Evolutionary conservation across 2,329 filamentous ascomycete species (phyloP), one percentile per base, ranked within the genome.

Genomic region (Parastagonospora avenae): DNA sequence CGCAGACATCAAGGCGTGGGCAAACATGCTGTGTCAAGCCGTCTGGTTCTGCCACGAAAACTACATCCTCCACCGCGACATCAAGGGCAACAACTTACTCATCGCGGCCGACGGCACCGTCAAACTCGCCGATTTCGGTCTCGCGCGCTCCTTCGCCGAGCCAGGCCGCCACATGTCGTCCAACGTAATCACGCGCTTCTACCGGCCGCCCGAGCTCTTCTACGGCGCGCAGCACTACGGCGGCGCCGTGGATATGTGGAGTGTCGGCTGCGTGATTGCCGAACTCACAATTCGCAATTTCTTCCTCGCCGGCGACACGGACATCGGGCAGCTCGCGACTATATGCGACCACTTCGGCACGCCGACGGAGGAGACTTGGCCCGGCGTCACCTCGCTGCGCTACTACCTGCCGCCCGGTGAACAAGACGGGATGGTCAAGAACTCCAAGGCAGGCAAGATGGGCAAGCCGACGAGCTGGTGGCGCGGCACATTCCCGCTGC

Each of bases 41-140:
- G 86, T 97, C 27, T 96, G 91, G 88, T 99, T 96, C 80, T 97
- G 94, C 75, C 94, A 99, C 75, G 90, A 92, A 71, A 95, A 94
- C 73, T 93, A 89, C 65, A 85, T 99, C 14, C 82, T 99, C 28
- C 94, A 99, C 76, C 90, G 94, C 64, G 94, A 99, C 79, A 97
- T 99, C 80, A 99, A 99, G 77, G 93, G 93, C 41, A 97, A 97
- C 83, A 99, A 99, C 78, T 79, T 97, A 75, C 82, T 99, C 52
- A 96, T 99, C 64, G 92, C 92, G 16, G 89, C 91, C 36, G 90
- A 96, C 70, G 93, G 94, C 42, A 90, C 93, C 68, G 86, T 99
- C 68, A 97, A 97, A 74, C 85, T 99, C 43, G 94, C 93, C 31
- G 94, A 99, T 88, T 99, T 99, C 66, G 94, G 94, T 81, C 86